Evolutionary conservation across 768 basidiomycete genomes (phyloP).

Genomic region (Termitomyces sp.): DNA sequence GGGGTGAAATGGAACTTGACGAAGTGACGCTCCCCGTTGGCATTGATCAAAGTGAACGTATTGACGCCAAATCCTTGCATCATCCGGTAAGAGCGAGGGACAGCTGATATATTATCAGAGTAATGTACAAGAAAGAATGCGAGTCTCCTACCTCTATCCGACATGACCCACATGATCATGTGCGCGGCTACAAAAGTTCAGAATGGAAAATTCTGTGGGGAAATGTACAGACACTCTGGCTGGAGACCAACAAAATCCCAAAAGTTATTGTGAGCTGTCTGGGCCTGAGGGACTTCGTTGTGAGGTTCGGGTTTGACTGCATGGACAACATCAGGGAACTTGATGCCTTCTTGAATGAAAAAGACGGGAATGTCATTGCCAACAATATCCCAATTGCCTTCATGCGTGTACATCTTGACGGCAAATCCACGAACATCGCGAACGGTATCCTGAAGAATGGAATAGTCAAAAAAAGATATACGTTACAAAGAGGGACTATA

Average conservation of each 20-base stretch:
- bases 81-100: slow-evolving; percentile 84
- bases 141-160: slow-evolving; percentile 56
- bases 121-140: too few species aligned
- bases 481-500: slow-evolving; percentile 25
- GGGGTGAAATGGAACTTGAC: slow-evolving; percentile 88
- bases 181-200: slow-evolving; percentile 41
- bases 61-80: slow-evolving; percentile 91
- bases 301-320: slow-evolving; percentile 84
- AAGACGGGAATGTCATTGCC: slow-evolving; percentile 83
- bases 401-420: slow-evolving; percentile 34
- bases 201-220: not conserved
- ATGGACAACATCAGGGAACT: slow-evolving; percentile 85
- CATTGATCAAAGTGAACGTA: slow-evolving; percentile 73
- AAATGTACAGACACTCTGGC: slow-evolving; percentile 45
- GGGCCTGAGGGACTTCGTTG: slow-evolving; percentile 70
- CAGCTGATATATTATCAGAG: not conserved
- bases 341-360: slow-evolving; percentile 77
- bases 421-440: slow-evolving; percentile 90
- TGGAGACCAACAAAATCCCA: slow-evolving; percentile 80
- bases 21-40: slow-evolving; percentile 61
- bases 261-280: slow-evolving; percentile 77
- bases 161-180: slow-evolving; percentile 83
- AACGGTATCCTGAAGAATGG: slow-evolving; percentile 50
- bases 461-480: not conserved
- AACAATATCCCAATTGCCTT: slow-evolving; percentile 74